Conservation (phyloP, 2,329 filamentous ascomycete genomes). For the Cadophora gregata region DNA sequence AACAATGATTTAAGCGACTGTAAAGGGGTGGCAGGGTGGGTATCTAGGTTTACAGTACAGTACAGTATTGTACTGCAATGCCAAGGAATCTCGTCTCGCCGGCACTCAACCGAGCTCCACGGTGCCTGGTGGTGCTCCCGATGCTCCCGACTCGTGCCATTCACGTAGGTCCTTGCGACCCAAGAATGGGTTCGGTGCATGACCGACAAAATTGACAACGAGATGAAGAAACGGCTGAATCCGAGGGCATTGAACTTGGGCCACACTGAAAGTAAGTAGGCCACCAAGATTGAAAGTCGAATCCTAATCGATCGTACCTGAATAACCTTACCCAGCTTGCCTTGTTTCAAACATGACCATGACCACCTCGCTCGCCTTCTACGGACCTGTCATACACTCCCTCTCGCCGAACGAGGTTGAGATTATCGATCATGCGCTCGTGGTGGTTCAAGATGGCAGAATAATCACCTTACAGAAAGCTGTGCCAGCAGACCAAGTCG, state of each 20-base stretch:
- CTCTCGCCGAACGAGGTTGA: conserved; percentile 17
- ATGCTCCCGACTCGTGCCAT: not conserved
- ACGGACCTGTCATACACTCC: conserved; percentile 28
- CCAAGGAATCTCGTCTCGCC: not conserved
- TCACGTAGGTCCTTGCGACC: not conserved
- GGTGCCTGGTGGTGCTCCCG: not conserved
- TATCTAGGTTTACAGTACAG: too few species aligned
- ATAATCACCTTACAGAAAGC: conserved; percentile 17
- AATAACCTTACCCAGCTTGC: not conserved
- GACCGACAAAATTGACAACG: not conserved
- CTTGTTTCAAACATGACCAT: not conserved
- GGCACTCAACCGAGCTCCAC: conserved; percentile 1
- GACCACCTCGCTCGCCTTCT: conserved; percentile 17
- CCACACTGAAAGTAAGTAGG: not conserved
- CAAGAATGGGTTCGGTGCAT: not conserved
- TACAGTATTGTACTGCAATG: too few species aligned
- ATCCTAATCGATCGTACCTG: not conserved
- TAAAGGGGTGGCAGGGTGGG: too few species aligned
- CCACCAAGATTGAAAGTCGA: not conserved
- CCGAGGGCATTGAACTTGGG: not conserved
- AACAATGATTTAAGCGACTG: too few species aligned
- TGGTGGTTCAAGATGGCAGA: conserved; percentile 23
- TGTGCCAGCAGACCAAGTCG: conserved; percentile 5
- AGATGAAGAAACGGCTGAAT: not conserved
- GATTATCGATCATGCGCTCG: conserved; percentile 20